Evolutionary conservation across 257 asterid genomes (phyloP).

Genomic region (Mitragyna speciosa): DNA sequence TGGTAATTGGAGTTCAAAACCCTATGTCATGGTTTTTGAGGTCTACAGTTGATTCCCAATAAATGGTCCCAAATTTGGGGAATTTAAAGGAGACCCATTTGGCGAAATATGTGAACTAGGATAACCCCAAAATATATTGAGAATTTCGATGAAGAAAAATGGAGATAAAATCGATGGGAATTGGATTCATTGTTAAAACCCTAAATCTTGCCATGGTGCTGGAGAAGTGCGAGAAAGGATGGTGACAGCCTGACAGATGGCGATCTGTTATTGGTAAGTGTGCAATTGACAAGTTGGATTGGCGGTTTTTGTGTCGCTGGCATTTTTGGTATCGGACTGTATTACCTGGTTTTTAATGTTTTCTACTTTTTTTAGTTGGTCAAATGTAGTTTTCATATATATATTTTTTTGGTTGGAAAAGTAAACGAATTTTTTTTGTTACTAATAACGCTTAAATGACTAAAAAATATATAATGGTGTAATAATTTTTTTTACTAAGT

Average conservation of each 20-base stretch:
- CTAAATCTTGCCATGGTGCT: constrained; percentile 24
- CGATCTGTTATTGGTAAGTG: constrained; percentile 30
- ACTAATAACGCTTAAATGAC: no score
- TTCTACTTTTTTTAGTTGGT: background rate
- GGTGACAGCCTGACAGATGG: constrained; percentile 33
- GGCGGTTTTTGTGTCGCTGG: constrained; percentile 10
- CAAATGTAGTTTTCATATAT: background rate
- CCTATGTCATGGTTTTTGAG: constrained; percentile 7
- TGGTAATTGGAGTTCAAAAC: background rate
- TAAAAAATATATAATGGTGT: no score
- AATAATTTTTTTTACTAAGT: no score
- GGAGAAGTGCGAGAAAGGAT: constrained; percentile 11
- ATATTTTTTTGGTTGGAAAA: no score
- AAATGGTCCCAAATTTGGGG: constrained; percentile 6
- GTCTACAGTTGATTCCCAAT: constrained; percentile 1
- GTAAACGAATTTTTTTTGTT: no score
- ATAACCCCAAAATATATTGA: constrained; percentile 30
- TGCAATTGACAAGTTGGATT: constrained; percentile 23
- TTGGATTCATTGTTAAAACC: constrained; percentile 25
- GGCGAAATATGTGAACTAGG: constrained; percentile 14
- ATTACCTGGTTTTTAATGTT: background rate
- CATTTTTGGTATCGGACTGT: background rate
- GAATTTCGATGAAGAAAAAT: constrained; percentile 27
- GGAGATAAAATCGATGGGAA: constrained; percentile 20
- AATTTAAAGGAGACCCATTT: constrained; percentile 1